Evolutionary conservation across 2,329 filamentous ascomycete species (phyloP).

Genomic region (Fusarium zealandicum): DNA sequence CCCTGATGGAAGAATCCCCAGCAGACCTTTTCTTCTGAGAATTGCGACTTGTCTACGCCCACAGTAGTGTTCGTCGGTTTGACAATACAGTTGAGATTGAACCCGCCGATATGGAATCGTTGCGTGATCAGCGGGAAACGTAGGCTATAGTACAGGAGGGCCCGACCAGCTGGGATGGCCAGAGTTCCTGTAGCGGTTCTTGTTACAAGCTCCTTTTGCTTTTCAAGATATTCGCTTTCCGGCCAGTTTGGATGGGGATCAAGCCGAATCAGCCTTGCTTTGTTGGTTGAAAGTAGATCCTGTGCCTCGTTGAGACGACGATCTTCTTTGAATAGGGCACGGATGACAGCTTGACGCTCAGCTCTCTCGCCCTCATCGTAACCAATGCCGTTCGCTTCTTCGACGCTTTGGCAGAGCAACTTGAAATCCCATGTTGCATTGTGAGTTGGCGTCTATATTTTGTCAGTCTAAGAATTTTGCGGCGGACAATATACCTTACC

Average conservation of each 20-base stretch:
- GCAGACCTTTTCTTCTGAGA: constrained; percentile 94
- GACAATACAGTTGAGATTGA: constrained; percentile 90
- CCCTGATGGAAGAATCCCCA: constrained; percentile 99
- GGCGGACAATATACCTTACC: constrained; percentile 44
- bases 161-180: constrained; percentile 86
- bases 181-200: constrained; percentile 86
- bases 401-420: constrained; percentile 73
- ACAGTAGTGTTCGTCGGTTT: constrained; percentile 91
- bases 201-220: constrained; percentile 89
- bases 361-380: constrained; percentile 83
- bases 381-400: constrained; percentile 65
- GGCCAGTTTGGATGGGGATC: constrained; percentile 77
- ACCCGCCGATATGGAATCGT: constrained; percentile 86
- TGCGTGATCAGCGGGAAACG: constrained; percentile 90
- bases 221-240: constrained; percentile 87
- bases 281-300: constrained; percentile 83
- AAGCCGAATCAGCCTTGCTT: constrained; percentile 79
- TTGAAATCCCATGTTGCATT: constrained; percentile 76
- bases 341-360: constrained; percentile 82
- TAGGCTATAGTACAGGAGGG: constrained; percentile 86
- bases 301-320: constrained; percentile 87
- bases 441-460: constrained; percentile 65
- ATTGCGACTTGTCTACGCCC: constrained; percentile 85
- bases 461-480: constrained; percentile 36
- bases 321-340: constrained; percentile 89